Evolutionary conservation across 352 stramenopile genomes (phyloP), one percentile per base, ranked within the genome.

Genomic region (Phytopythium chamaehyphon): DNA sequence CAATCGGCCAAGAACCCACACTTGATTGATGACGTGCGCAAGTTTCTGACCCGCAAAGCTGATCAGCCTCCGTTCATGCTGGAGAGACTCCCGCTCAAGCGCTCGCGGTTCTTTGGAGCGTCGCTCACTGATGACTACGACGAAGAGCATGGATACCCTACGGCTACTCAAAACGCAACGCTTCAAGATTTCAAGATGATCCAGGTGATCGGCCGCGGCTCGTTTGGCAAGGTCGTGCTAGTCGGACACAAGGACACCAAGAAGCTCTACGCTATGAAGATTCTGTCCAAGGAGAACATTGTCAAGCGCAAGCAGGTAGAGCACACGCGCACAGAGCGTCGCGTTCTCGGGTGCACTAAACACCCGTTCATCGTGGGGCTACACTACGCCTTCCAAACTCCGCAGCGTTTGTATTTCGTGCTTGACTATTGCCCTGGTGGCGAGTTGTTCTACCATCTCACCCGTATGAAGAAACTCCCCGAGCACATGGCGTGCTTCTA

Each of bases 371-470:
- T 96, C 40, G 88, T 96, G 0, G 84, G 83, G 0, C 60, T 96
- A 21, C 80, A 93, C 44, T 95, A 86, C 52, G 84, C 86, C 1
- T 95, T 96, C 48, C 84, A 96, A 57, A 93, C 94, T 0, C 83
- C 82, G 37, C 76, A 98, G 60, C 71, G 79, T 47, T 71, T 99
- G 1, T 99, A 98, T 54, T 99, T 99, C 64, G 96, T 99, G 19
- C 69, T 99, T 16, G 86, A 96, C 36, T 96, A 95, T 46, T 95
- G 84, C 44, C 81, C 87, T 6, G 87, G 88, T 19, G 88, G 88
- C 15, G 86, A 96, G 52, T 44, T 96, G 9, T 96, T 93, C 56
- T 92, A 93, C 47, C 86, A 96, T 55, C 73, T 96, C 6, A 86
- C 75, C 23, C 71, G 79, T 15, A 90, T 92, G 77, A 92, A 94